Percentiles rank a stretch among this genome's conserved stretches.
Evolutionary conservation across 2,329 filamentous ascomycete genomes (phyloP).

Genomic region (Diaporthe sp.): DNA sequence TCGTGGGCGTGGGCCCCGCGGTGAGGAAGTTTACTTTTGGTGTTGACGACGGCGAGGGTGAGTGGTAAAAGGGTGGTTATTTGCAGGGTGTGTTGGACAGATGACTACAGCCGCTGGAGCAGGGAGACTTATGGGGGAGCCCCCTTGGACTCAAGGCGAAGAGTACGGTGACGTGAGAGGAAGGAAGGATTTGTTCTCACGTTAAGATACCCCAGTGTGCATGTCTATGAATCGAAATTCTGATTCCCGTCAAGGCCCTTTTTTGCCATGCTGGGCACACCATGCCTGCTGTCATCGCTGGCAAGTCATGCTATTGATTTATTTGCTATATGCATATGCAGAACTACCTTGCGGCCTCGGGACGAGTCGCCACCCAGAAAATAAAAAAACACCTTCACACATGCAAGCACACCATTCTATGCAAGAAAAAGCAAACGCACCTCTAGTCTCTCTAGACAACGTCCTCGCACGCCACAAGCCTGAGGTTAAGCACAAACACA

Average conservation of each 20-base stretch:
- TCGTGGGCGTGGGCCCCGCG: constrained; percentile 55
- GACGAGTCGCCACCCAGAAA: not conserved
- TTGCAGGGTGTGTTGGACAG: not conserved
- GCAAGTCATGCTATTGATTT: not conserved
- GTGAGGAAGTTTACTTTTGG: constrained; percentile 63
- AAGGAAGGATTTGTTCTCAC: not conserved
- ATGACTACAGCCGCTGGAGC: not conserved
- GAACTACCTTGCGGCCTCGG: not conserved
- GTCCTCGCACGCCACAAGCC: not conserved
- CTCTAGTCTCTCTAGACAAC: constrained; percentile 24
- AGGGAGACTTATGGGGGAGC: not conserved
- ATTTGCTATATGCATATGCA: constrained; percentile 12
- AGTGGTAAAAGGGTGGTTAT: constrained; percentile 42
- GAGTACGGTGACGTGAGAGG: not conserved
- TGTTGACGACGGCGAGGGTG: constrained; percentile 50
- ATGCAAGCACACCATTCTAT: constrained; percentile 27
- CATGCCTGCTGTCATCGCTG: not conserved
- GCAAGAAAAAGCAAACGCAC: not conserved
- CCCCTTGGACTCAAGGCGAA: not conserved
- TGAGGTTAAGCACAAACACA: not conserved
- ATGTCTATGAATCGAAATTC: not conserved
- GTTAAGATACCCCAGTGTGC: constrained; percentile 31
- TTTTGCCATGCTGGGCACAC: not conserved
- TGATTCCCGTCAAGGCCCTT: not conserved
- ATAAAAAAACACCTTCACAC: not conserved